phyloP scores from a whole-genome alignment of 2,329 filamentous ascomycete species.

The Colletotrichum higginsianum region DNA sequence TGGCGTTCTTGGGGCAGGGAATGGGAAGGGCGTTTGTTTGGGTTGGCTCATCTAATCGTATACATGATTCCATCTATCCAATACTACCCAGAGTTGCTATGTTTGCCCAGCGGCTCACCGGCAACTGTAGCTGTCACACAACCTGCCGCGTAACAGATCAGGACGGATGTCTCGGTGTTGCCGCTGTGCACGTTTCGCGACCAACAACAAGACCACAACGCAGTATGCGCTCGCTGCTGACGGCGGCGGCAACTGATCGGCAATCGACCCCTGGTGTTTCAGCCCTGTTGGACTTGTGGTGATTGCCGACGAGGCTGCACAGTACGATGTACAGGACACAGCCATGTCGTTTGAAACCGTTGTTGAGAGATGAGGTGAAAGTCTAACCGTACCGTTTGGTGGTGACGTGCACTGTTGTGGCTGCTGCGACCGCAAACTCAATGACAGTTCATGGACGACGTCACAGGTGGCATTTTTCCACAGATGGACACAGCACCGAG shows the following conservation, averaged over 20 bases:
- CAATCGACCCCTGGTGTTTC: constrained; percentile 1
- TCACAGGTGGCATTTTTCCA: neutral
- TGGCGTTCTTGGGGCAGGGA: too few species aligned
- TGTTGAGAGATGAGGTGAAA: constrained; percentile 2
- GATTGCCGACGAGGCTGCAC: constrained; percentile 1
- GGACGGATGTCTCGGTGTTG: neutral
- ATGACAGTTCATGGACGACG: neutral
- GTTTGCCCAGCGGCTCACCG: neutral
- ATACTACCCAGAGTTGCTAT: neutral
- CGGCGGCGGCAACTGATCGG: neutral
- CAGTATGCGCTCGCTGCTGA: too few species aligned
- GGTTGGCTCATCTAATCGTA: neutral
- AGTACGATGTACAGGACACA: too few species aligned
- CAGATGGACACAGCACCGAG: too few species aligned
- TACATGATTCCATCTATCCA: too few species aligned
- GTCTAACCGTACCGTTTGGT: neutral
- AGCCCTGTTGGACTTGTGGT: neutral
- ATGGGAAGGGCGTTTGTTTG: neutral
- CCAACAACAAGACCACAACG: too few species aligned
- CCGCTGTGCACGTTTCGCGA: neutral
- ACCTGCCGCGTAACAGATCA: neutral
- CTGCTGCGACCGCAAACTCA: neutral
- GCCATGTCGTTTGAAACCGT: neutral
- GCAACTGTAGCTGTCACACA: neutral
- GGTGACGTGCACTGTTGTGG: neutral